Percentiles rank a stretch among this genome's conserved stretches.
Conservation (phyloP, 2,329 filamentous ascomycete genomes). For the Nemania serpens region DNA sequence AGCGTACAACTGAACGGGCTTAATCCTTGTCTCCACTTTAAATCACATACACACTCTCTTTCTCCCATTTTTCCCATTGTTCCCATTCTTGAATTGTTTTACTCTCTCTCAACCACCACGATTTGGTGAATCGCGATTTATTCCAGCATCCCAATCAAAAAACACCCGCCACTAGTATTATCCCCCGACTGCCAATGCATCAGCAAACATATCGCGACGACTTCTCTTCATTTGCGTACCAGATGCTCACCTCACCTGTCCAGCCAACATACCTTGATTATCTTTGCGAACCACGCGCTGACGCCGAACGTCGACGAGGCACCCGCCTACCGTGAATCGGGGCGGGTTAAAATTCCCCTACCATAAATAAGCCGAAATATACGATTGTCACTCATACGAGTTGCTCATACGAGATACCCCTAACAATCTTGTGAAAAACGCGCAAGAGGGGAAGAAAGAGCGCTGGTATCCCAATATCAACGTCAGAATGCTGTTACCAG, state of each 20-base stretch:
- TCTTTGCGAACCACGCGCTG: conserved; percentile 58
- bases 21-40: conserved; percentile 3
- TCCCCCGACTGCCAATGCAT: conserved; percentile 56
- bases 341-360: conserved; percentile 35
- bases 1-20: neutral
- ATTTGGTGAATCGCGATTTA: conserved; percentile 28
- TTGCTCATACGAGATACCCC: neutral
- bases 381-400: neutral
- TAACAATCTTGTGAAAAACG: neutral
- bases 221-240: conserved; percentile 55
- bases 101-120: conserved; percentile 27
- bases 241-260: conserved; percentile 61
- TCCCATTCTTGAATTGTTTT: conserved; percentile 15
- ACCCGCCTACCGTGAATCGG: conserved; percentile 50
- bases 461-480: conserved; percentile 1
- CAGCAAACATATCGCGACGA: conserved; percentile 52
- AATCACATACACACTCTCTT: conserved; percentile 18
- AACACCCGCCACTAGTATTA: conserved; percentile 16
- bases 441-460: neutral
- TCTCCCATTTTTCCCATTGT: conserved; percentile 4
- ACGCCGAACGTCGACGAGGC: conserved; percentile 64
- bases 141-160: conserved; percentile 12
- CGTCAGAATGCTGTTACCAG: conserved; percentile 51
- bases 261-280: conserved; percentile 55
- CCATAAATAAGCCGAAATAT: neutral